Evolutionary conservation across 2,329 filamentous ascomycete genomes (phyloP), one percentile per base, ranked within the genome.

Genomic region (Sordariomycetes sp.): DNA sequence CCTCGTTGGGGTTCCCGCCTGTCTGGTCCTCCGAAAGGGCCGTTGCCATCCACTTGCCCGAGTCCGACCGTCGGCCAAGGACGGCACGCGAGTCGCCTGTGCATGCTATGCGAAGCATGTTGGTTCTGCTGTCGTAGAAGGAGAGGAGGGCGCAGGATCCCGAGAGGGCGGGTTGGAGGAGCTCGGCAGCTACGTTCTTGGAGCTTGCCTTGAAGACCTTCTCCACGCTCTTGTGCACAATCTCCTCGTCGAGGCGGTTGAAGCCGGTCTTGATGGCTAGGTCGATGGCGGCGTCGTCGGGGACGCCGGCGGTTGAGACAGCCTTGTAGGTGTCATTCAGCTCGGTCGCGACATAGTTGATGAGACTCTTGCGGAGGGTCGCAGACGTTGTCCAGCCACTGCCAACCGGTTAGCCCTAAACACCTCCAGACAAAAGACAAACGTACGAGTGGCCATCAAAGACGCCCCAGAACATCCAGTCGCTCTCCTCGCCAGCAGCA

Each of bases 391-490:
- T 95, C 92, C 92, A 98, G 46, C 92, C 92, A 30, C 86, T 93
- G 46, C 30, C 9, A 8, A 19, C 10, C 16, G 23, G 31, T 30
- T 34, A 32, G 33, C 11, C 21, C 4, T n/a, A 17, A 33, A 32
- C 31, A 16, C 5, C 27, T 31, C 10, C 9, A 9, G 18, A 30
- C 23, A 10, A 12, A 20, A 15, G 6, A 34, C 11, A 33, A 40
- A 72, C 74, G 59, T 65, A 90, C 86, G 85, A 86, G 59, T 98
- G 92, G 1, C 92, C 92, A 53, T 98, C 92, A 58, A 96, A 98
- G 14, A 98, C 88, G 38, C 88, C 92, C 92, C 93, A 98, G 58
- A 98, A 98, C 87, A 96, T 96, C 92, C 92, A 98, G 59, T 98
- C 93, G 41, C 75, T 85, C 39, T 69, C 77, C 14, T 71, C 68